Evolutionary conservation across 345 rosid species (phyloP).

Genomic region (Orychophragmus violaceus): DNA sequence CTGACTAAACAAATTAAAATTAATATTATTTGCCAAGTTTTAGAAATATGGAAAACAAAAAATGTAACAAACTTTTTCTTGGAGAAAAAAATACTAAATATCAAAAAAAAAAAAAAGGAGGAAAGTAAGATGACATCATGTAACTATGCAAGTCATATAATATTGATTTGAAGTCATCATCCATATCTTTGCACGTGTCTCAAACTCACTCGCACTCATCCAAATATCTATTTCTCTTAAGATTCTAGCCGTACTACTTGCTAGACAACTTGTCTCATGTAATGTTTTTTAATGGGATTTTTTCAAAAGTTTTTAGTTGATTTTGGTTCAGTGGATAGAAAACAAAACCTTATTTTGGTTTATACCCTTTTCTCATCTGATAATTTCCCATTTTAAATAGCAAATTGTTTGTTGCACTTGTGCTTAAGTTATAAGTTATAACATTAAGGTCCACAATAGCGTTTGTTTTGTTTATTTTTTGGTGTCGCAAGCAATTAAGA

Average conservation of each 20-base stretch:
- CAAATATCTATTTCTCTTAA: constrained; percentile 14
- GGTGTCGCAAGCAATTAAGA: not conserved
- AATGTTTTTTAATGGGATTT: constrained; percentile 9
- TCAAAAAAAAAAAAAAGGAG: not conserved
- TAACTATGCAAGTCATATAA: constrained; percentile 8
- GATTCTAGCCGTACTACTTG: constrained; percentile 24
- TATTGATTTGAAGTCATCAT: constrained; percentile 25
- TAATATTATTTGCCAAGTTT: not conserved
- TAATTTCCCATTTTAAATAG: not conserved
- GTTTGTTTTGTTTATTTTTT: not conserved
- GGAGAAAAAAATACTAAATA: no score
- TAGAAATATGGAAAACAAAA: not conserved
- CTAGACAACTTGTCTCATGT: constrained; percentile 22
- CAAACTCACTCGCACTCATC: constrained; percentile 4
- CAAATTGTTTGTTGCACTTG: not conserved
- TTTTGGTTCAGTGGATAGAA: not conserved
- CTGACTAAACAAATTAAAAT: not conserved
- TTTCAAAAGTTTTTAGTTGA: not conserved
- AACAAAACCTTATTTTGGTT: not conserved
- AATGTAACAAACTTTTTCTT: not conserved
- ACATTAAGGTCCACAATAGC: not conserved
- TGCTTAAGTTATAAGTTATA: not conserved
- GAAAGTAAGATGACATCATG: constrained; percentile 9
- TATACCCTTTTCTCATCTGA: not conserved
- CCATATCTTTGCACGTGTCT: constrained; percentile 28